phyloP scores from a whole-genome alignment of 371 early-diverging fungal species.

The Haplosporangium sp. region DNA sequence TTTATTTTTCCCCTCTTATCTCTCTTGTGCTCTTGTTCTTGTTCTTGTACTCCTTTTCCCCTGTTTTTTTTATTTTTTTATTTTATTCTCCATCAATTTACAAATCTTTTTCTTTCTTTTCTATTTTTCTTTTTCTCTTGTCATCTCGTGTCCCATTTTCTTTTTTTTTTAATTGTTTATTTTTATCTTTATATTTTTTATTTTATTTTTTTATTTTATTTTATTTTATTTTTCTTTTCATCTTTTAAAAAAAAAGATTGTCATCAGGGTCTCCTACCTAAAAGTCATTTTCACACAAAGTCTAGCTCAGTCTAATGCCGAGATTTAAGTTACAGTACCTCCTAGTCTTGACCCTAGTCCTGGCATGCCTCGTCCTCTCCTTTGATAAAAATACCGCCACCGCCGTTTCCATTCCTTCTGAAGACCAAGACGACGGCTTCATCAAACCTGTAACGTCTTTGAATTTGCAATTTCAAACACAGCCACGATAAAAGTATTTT shows the following conservation, averaged over 20 bases:
- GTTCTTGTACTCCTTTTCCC: no score
- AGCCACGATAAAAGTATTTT: not conserved
- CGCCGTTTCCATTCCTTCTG: conserved; percentile 8
- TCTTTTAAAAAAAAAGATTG: not conserved
- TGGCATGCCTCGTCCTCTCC: conserved; percentile 33
- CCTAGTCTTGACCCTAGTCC: conserved; percentile 28
- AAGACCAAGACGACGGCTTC: no score
- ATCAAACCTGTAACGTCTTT: no score
- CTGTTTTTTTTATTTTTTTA: not conserved
- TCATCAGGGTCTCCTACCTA: no score
- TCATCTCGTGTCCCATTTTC: no score
- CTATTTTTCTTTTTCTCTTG: not conserved
- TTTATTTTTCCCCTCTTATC: not conserved
- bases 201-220: not conserved
- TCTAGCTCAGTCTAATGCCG: conserved; percentile 11
- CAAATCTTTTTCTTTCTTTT: not conserved
- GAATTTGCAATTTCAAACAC: not conserved
- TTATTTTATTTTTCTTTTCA: not conserved
- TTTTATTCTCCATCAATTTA: not conserved
- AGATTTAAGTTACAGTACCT: conserved; percentile 17
- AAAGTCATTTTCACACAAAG: not conserved
- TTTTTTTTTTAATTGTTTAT: conserved; percentile 1
- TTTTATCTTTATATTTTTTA: not conserved
- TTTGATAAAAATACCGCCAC: conserved; percentile 2
- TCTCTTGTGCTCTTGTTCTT: not conserved